These are phyloP conservation scores for Lyophyllum semitale DNA, from an alignment of 768 basidiomycete genomes.

Conservation along the genomic window DNA sequence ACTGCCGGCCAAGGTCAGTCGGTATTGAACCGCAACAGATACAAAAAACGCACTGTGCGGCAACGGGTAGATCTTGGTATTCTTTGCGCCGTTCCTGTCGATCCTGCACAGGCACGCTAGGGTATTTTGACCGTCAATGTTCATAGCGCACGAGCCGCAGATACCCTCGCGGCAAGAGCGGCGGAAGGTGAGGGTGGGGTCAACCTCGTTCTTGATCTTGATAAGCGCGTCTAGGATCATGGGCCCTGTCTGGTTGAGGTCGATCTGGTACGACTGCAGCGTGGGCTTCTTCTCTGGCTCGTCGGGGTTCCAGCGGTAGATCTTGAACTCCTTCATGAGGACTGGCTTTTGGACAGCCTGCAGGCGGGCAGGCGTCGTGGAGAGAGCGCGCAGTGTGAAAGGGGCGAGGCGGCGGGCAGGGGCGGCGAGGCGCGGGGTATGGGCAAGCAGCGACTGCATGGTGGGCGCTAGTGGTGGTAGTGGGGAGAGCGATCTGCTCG, in stretches of 20 bases:
- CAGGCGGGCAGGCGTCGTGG: constrained; percentile 11
- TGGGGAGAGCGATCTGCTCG: neutral
- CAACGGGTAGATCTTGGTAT: constrained; percentile 92
- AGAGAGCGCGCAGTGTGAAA: constrained; percentile 11
- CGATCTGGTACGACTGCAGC: constrained; percentile 88
- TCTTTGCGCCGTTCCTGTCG: constrained; percentile 70
- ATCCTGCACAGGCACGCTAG: constrained; percentile 97
- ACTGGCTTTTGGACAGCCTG: constrained; percentile 67
- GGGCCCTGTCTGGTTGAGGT: constrained; percentile 92
- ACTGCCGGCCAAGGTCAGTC: constrained; percentile 45
- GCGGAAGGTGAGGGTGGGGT: constrained; percentile 96
- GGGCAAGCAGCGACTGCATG: constrained; percentile 18
- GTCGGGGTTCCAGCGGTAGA: constrained; percentile 99
- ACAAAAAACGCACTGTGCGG: constrained; percentile 79
- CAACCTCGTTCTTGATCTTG: constrained; percentile 99
- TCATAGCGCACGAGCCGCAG: constrained; percentile 99
- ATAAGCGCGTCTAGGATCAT: constrained; percentile 96
- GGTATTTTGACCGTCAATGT: constrained; percentile 97
- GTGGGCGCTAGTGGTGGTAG: constrained; percentile 3
- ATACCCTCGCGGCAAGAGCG: constrained; percentile 94
- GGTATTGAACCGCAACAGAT: neutral
- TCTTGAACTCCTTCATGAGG: constrained; percentile 92
- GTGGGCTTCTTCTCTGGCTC: constrained; percentile 88
- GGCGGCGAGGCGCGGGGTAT: constrained; percentile 3
- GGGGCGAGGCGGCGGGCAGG: constrained; percentile 8